Conservation (phyloP, 805 yeast genomes). For the Suhomyces emberorum region DNA sequence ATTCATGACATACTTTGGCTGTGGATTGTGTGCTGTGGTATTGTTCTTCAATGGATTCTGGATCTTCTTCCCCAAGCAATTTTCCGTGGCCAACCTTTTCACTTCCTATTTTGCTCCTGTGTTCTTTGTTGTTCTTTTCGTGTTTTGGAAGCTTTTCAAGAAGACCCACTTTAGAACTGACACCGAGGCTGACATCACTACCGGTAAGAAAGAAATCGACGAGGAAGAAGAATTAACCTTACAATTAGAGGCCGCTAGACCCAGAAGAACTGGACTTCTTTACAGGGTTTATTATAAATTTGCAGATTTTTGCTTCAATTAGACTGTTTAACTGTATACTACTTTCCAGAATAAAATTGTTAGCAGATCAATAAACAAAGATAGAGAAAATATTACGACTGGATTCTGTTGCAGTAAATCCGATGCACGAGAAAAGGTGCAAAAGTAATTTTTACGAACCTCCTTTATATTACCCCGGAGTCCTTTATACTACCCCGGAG, state of each 20-base stretch:
- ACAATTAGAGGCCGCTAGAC: conserved; percentile 16
- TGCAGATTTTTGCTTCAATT: conserved; percentile 22
- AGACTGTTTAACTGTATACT: too few species aligned
- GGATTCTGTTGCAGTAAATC: too few species aligned
- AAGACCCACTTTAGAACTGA: conserved; percentile 46
- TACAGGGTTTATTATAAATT: conserved; percentile 20
- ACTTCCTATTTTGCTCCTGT: conserved; percentile 39
- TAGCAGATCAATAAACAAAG: too few species aligned
- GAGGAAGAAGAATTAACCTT: conserved; percentile 48
- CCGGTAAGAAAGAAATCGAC: conserved; percentile 57
- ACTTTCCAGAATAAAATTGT: too few species aligned
- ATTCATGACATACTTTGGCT: conserved; percentile 47
- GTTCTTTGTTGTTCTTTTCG: conserved; percentile 46
- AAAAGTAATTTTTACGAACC: too few species aligned
- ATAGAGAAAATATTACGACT: too few species aligned
- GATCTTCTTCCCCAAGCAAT: conserved; percentile 37
- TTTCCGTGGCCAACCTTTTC: conserved; percentile 32
- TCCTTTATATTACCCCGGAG: too few species aligned
- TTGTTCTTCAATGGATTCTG: conserved; percentile 41
- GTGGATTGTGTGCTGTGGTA: conserved; percentile 20
- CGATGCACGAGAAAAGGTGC: too few species aligned
- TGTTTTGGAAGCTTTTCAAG: conserved; percentile 51
- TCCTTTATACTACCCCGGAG: too few species aligned
- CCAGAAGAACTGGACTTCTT: conserved; percentile 19
- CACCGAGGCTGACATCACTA: conserved; percentile 49